Base-by-base conservation (phyloP, 2,329 filamentous ascomycete genomes). In the Paecilomyces variotii region DNA sequence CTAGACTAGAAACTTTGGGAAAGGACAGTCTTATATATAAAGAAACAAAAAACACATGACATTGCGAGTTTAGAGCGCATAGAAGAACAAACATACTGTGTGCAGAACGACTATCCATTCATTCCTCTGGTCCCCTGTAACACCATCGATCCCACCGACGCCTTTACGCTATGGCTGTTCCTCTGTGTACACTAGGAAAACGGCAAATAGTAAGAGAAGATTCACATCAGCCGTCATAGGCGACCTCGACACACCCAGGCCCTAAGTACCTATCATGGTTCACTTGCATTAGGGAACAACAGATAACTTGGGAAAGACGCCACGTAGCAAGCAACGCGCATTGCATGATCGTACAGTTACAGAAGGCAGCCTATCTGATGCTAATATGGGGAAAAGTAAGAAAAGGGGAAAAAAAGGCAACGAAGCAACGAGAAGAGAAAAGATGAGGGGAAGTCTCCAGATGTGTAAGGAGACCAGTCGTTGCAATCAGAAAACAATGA, bases 371-470 rank as follows among this genome's bases (percentile, higher is more conserved):
- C 25, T 28, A 28, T 24, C 27, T 28, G 50, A 52, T 45, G 39
- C 39, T 45, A 5, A 45, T 14, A 45, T 53, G 58, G 52, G 52
- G 32, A 56, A 39, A 34, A 51, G 50, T 59, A 57, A 55, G 62
- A 59, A 61, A 56, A 52, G 45, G 19, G 51, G 19, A 58, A 34
- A 35, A n/a, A 53, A 65, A 61, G 62, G 65, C 66, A 63, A 68
- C 67, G 64, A 68, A 66, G 58, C 67, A 65, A 63, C 63, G 63
- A 59, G 60, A 59, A 51, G 59, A 52, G 60, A 61, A 64, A 62
- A 60, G 59, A 55, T 55, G 53, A 32, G 52, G 35, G 34, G 24
- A 60, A 55, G 63, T 62, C 53, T 55, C 58, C 51, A 57, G 60
- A 62, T 63, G 25, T 54, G 28, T 11, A 55, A 57, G 35, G 50